A percentile compares a stretch with the other conserved stretches of the same genome.
These are phyloP conservation scores for Corylus americana DNA, from an alignment of 306 rosid genomes.

Conservation along the genomic window DNA sequence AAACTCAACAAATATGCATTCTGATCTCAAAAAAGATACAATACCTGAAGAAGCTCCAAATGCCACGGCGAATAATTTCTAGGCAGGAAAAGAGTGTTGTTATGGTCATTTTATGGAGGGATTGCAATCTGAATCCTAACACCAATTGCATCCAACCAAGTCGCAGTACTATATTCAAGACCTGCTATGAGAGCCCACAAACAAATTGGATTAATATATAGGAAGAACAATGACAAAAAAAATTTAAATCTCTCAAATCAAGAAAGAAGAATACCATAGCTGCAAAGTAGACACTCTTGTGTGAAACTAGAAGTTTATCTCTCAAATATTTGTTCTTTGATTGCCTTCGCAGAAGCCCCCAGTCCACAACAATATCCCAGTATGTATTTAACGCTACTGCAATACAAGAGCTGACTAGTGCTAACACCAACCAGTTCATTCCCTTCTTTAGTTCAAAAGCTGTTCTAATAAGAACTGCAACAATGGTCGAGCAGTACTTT, in stretches of 20 bases:
- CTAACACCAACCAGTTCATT: constrained; percentile 49
- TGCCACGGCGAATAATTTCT: constrained; percentile 70
- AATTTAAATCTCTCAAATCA: neutral
- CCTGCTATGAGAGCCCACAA: constrained; percentile 38
- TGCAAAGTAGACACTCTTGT: constrained; percentile 51
- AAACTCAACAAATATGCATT: neutral
- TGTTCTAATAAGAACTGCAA: constrained; percentile 57
- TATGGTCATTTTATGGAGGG: constrained; percentile 47
- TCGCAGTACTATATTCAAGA: constrained; percentile 48
- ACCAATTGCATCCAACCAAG: constrained; percentile 66
- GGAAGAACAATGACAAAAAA: constrained; percentile 7
- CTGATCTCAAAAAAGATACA: neutral
- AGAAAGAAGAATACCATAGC: constrained; percentile 49
- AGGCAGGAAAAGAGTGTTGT: constrained; percentile 46
- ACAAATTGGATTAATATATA: constrained; percentile 5
- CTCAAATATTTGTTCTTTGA: constrained; percentile 60
- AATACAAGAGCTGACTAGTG: constrained; percentile 56
- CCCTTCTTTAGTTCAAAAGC: constrained; percentile 49
- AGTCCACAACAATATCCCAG: constrained; percentile 62
- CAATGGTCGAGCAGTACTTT: constrained; percentile 55
- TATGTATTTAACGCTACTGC: constrained; percentile 43
- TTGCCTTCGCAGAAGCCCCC: constrained; percentile 64
- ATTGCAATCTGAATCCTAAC: constrained; percentile 45
- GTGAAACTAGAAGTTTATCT: constrained; percentile 54
- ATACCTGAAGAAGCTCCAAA: constrained; percentile 82